Conservation (phyloP, 306 rosid genomes). For the Pyrus betulifolia region DNA sequence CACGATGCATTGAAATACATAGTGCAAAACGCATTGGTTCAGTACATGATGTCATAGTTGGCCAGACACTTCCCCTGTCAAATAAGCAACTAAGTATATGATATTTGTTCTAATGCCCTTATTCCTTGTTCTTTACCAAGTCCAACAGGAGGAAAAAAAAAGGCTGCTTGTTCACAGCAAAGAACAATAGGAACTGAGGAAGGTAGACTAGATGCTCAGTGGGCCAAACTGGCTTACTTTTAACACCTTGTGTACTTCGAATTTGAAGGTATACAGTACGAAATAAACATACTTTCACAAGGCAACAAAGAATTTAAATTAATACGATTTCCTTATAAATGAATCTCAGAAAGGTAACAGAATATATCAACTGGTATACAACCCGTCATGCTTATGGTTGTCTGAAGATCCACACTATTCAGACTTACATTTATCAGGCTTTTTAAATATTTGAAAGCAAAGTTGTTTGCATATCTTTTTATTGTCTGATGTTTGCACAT, state of each 20-base stretch:
- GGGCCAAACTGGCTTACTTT: not conserved
- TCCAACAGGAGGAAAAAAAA: not conserved
- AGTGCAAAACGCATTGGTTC: not conserved
- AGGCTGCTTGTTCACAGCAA: not conserved
- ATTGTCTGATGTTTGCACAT: too few relatives aligned
- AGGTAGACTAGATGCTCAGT: not conserved
- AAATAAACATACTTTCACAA: not conserved
- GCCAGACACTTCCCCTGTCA: not conserved
- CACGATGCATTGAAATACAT: not conserved
- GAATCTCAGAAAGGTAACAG: not conserved
- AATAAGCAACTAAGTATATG: not conserved
- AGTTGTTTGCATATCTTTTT: too few relatives aligned
- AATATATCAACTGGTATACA: not conserved
- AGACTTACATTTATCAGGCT: not conserved
- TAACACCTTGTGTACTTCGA: not conserved
- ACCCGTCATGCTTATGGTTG: not conserved
- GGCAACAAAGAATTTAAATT: not conserved
- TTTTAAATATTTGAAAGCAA: not conserved
- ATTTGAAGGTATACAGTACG: not conserved
- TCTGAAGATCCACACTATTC: not conserved
- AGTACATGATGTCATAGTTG: not conserved
- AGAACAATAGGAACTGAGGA: not conserved
- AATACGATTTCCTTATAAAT: not conserved
- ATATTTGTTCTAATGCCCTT: not conserved
- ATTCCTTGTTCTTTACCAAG: not conserved